Evolutionary conservation across 768 basidiomycete genomes (phyloP).

Genomic region (Leccinum longicurvipes): DNA sequence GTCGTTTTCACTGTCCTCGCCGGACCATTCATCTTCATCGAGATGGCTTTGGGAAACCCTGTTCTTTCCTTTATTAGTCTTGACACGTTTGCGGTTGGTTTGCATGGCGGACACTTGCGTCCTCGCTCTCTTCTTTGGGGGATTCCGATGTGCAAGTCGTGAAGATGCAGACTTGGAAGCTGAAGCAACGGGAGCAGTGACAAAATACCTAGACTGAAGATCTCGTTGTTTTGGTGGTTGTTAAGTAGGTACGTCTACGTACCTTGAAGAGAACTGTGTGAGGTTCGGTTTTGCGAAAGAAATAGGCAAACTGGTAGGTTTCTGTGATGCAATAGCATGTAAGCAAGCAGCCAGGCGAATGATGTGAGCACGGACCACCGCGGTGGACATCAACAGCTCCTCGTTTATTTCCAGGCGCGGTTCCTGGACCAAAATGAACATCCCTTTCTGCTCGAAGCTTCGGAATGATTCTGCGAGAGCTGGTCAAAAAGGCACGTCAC

Average conservation of each 20-base stretch:
- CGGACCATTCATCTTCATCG: conserved; percentile 23
- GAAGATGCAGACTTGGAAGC: conserved; percentile 14
- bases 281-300: conserved; percentile 76
- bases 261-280: conserved; percentile 85
- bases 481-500: neutral
- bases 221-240: neutral
- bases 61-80: conserved; percentile 40
- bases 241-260: neutral
- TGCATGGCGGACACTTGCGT: conserved; percentile 7
- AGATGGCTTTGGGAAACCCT: conserved; percentile 25
- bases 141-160: neutral
- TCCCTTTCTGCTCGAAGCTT: conserved; percentile 64
- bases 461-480: conserved; percentile 51
- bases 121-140: conserved; percentile 23
- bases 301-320: conserved; percentile 88
- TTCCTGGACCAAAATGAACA: conserved; percentile 37
- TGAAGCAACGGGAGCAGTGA: conserved; percentile 26
- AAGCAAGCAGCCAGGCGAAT: neutral
- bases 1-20: conserved; percentile 20
- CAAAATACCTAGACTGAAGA: conserved; percentile 41
- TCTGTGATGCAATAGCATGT: conserved; percentile 41
- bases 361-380: conserved; percentile 52
- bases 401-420: conserved; percentile 50
- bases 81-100: conserved; percentile 32
- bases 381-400: conserved; percentile 79